A percentile compares a stretch with the other conserved stretches of the same genome.
phyloP scores from a whole-genome alignment of 371 early-diverging fungal genomes.

The Coemansia sp. region DNA sequence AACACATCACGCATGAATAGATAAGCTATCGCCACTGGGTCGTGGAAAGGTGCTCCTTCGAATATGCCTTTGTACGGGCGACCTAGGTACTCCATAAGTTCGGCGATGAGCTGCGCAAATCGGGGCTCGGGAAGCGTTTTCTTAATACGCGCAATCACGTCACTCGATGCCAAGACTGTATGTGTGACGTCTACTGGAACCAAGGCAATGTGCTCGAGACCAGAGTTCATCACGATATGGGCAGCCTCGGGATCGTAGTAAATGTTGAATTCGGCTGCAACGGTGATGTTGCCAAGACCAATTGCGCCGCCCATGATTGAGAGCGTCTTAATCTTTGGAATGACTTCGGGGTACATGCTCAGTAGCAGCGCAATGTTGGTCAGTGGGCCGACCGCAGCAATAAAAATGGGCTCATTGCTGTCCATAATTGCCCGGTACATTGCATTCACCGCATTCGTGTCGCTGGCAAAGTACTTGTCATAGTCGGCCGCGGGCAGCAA shows the following conservation, averaged over 20 bases:
- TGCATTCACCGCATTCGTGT: constrained; percentile 31
- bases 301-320: constrained; percentile 51
- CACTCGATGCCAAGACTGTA: constrained; percentile 17
- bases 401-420: constrained; percentile 20
- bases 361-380: constrained; percentile 53
- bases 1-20: constrained; percentile 36
- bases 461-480: constrained; percentile 9
- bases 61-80: constrained; percentile 19
- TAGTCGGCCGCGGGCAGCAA: constrained; percentile 33
- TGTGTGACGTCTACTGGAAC: constrained; percentile 50
- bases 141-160: constrained; percentile 25
- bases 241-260: constrained; percentile 51
- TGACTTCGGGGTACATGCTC: constrained; percentile 46
- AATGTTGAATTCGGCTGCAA: constrained; percentile 51
- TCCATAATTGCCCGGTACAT: constrained; percentile 31
- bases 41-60: constrained; percentile 45
- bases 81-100: constrained; percentile 31
- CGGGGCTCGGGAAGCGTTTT: constrained; percentile 5
- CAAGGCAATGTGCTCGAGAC: constrained; percentile 23
- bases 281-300: constrained; percentile 34
- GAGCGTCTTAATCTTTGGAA: constrained; percentile 35
- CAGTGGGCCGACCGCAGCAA: constrained; percentile 49
- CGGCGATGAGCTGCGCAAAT: constrained; percentile 34
- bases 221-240: constrained; percentile 42
- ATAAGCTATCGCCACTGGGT: constrained; percentile 45